Evolutionary conservation across 2,329 filamentous ascomycete genomes (phyloP).

Genomic region (Mollisia scopiformis): DNA sequence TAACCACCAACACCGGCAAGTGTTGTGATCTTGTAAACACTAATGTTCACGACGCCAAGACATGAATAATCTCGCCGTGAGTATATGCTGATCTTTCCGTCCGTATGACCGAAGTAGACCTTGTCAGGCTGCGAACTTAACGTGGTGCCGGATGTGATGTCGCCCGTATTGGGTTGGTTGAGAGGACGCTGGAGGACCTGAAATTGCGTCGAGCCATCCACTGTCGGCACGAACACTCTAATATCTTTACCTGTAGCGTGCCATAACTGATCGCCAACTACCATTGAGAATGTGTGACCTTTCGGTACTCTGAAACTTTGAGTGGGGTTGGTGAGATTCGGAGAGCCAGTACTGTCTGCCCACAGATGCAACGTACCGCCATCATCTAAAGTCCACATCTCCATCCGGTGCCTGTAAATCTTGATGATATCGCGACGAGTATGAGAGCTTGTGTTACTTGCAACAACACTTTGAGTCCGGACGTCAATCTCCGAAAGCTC

Average conservation of each 20-base stretch:
- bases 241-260: constrained; percentile 86
- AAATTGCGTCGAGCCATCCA: constrained; percentile 69
- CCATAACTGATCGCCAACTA: constrained; percentile 86
- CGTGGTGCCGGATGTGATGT: constrained; percentile 82
- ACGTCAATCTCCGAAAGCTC: constrained; percentile 92
- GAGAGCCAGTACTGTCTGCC: constrained; percentile 72
- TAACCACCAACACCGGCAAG: constrained; percentile 79
- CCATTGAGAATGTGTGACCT: constrained; percentile 86
- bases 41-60: constrained; percentile 80
- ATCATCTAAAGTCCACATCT: constrained; percentile 94
- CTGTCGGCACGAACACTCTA: constrained; percentile 76
- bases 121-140: constrained; percentile 75
- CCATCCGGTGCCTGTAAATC: constrained; percentile 83
- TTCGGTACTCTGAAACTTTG: constrained; percentile 78
- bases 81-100: constrained; percentile 95
- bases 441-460: constrained; percentile 73
- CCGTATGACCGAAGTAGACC: constrained; percentile 88
- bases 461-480: constrained; percentile 68
- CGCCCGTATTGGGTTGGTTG: constrained; percentile 72
- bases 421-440: constrained; percentile 78
- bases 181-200: constrained; percentile 76
- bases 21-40: constrained; percentile 92
- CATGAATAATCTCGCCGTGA: constrained; percentile 75
- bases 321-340: constrained; percentile 72
- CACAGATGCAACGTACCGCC: constrained; percentile 85